phyloP scores from a whole-genome alignment of 768 basidiomycete genomes.

The Multifurca ochricompacta region DNA sequence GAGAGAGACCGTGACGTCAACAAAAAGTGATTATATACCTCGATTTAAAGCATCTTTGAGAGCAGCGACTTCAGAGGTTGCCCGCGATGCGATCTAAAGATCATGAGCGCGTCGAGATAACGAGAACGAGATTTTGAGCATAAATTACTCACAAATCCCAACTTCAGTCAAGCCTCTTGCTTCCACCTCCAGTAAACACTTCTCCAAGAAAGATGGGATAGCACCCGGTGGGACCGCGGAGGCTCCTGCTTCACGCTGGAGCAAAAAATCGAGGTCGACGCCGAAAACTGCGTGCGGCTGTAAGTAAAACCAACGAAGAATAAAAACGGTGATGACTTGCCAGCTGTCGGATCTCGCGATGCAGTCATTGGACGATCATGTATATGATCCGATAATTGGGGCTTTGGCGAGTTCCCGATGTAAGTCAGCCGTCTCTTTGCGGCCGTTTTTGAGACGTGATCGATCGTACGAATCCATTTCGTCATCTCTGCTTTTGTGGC shows the following conservation, averaged over 20 bases:
- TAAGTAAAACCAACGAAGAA: conserved; percentile 21
- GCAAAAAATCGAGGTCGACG: conserved; percentile 61
- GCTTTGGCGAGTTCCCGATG: conserved; percentile 66
- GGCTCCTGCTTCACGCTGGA: conserved; percentile 54
- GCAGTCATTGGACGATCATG: conserved; percentile 49
- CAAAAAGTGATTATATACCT: conserved; percentile 33
- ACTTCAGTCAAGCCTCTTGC: conserved; percentile 68
- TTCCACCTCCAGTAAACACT: conserved; percentile 66
- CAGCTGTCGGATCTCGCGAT: conserved; percentile 67
- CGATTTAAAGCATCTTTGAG: conserved; percentile 71
- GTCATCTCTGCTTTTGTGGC: conserved; percentile 60
- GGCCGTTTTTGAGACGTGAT: conserved; percentile 59
- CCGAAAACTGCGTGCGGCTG: conserved; percentile 41
- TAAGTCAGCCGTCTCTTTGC: conserved; percentile 78
- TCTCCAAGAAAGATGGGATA: conserved; percentile 58
- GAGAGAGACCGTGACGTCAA: not conserved
- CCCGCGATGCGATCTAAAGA: conserved; percentile 72
- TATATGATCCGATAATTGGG: conserved; percentile 66
- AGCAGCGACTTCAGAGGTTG: conserved; percentile 56
- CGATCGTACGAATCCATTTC: conserved; percentile 72
- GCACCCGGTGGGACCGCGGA: conserved; percentile 45
- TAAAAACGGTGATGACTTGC: conserved; percentile 41
- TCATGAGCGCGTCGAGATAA: not conserved
- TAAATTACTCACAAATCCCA: conserved; percentile 61
- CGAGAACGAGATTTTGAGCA: not conserved